These are phyloP conservation scores for Corynespora cassiicola DNA, from an alignment of 2,329 filamentous ascomycete genomes.

Conservation along the genomic window DNA sequence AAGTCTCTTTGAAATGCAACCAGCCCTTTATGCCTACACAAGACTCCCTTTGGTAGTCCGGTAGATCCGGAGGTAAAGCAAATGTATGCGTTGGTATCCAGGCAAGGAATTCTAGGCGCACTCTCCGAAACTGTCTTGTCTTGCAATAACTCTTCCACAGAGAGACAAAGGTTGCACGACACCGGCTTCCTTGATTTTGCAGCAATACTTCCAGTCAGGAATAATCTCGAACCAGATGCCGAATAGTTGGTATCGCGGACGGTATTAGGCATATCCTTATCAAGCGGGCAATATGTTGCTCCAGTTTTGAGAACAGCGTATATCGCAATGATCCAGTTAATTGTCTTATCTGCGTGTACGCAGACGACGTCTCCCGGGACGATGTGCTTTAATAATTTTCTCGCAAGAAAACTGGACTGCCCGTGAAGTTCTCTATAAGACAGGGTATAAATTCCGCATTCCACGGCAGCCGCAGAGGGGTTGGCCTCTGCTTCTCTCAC, in stretches of 20 bases:
- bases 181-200: conserved; percentile 12
- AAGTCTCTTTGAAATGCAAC: conserved; percentile 44
- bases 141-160: conserved; percentile 19
- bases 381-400: conserved; percentile 3
- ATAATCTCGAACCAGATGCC: conserved; percentile 27
- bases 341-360: conserved; percentile 39
- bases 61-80: conserved; percentile 56
- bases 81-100: conserved; percentile 41
- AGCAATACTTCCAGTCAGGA: conserved; percentile 20
- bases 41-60: conserved; percentile 52
- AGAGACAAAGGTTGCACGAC: conserved; percentile 15
- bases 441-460: not conserved
- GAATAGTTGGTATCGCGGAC: conserved; percentile 27
- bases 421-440: conserved; percentile 12
- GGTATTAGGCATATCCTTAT: conserved; percentile 23
- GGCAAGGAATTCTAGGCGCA: conserved; percentile 2
- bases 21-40: conserved; percentile 41
- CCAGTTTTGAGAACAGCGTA: conserved; percentile 43
- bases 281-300: conserved; percentile 40
- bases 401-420: not conserved
- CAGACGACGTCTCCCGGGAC: conserved; percentile 36
- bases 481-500: not conserved
- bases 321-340: conserved; percentile 46
- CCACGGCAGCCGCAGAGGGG: conserved; percentile 4
- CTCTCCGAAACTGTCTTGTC: conserved; percentile 2